phyloP scores from a whole-genome alignment of 208 protist genomes.

The Herpetomonas samuelpessoai region DNA sequence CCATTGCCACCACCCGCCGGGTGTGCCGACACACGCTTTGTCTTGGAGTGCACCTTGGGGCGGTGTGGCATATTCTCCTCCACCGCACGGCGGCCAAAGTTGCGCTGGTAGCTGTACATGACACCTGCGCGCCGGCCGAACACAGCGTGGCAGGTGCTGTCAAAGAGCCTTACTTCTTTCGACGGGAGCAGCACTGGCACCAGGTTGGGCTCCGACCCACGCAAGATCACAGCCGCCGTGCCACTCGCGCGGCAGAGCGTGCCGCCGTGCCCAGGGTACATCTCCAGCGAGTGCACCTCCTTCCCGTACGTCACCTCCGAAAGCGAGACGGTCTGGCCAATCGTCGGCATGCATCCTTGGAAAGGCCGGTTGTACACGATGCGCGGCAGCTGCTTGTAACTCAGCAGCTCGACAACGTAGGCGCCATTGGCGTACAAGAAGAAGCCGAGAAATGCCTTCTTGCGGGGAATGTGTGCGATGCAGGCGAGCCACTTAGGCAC shows the following conservation, averaged over 20 bases:
- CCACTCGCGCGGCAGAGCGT: slow-evolving; percentile 82
- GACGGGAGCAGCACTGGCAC: slow-evolving; percentile 89
- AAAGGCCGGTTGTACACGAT: slow-evolving; percentile 89
- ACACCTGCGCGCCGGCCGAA: slow-evolving; percentile 87
- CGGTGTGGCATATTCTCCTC: slow-evolving; percentile 84
- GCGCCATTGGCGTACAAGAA: slow-evolving; percentile 92
- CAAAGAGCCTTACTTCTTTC: slow-evolving; percentile 91
- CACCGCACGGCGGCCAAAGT: slow-evolving; percentile 67
- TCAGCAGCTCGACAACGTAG: slow-evolving; percentile 89
- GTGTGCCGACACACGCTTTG: slow-evolving; percentile 84
- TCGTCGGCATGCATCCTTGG: slow-evolving; percentile 82
- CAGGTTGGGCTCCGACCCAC: slow-evolving; percentile 84
- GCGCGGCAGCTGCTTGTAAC: slow-evolving; percentile 92
- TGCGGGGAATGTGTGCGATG: slow-evolving; percentile 76
- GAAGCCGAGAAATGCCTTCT: slow-evolving; percentile 84
- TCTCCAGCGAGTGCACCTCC: slow-evolving; percentile 89
- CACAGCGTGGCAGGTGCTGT: slow-evolving; percentile 80
- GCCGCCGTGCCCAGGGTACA: slow-evolving; percentile 89
- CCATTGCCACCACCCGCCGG: slow-evolving; percentile 89
- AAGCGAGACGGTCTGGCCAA: slow-evolving; percentile 87
- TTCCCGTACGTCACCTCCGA: slow-evolving; percentile 90
- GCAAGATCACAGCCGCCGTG: slow-evolving; percentile 82
- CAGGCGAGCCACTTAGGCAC: slow-evolving; percentile 92
- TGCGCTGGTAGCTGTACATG: slow-evolving; percentile 88
- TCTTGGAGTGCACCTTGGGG: slow-evolving; percentile 81